A percentile compares a stretch with the other conserved stretches of the same genome.
Conservation (phyloP, 129 eudicot genomes). For the Glebionis coronaria region DNA sequence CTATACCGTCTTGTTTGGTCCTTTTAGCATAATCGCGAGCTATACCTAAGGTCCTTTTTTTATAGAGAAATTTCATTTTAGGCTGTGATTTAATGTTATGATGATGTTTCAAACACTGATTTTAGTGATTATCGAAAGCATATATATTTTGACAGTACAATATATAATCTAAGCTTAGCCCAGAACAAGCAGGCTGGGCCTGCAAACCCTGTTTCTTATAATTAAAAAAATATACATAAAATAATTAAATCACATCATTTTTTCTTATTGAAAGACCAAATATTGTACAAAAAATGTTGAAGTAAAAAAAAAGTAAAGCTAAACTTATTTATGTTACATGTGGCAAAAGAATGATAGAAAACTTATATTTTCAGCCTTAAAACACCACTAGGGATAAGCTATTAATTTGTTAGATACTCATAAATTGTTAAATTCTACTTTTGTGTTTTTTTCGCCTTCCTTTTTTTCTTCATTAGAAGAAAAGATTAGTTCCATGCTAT, state of each 20-base stretch:
- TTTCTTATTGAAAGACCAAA: background rate
- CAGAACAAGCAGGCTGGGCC: too few species aligned
- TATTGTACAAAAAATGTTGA: background rate
- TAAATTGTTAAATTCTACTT: background rate
- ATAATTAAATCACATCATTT: background rate
- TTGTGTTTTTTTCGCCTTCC: conserved; percentile 27
- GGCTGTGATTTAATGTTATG: too few species aligned
- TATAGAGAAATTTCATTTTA: too few species aligned
- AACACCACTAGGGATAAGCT: conserved; percentile 12
- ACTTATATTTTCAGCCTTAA: conserved; percentile 12
- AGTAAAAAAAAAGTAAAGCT: background rate
- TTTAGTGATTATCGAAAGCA: too few species aligned
- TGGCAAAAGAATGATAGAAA: conserved; percentile 10
- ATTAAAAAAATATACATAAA: background rate
- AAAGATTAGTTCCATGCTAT: conserved; percentile 77
- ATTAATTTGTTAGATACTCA: conserved; percentile 17
- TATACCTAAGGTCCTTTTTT: too few species aligned
- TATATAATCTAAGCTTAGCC: too few species aligned
- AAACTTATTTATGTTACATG: background rate
- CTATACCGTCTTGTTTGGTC: too few species aligned
- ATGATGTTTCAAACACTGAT: too few species aligned
- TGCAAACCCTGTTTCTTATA: too few species aligned
- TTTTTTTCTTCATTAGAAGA: conserved; percentile 49
- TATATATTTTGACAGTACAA: too few species aligned
- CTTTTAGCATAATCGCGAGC: too few species aligned